Conservation (phyloP, 768 basidiomycete genomes). For the Hypsizygus marmoreus region DNA sequence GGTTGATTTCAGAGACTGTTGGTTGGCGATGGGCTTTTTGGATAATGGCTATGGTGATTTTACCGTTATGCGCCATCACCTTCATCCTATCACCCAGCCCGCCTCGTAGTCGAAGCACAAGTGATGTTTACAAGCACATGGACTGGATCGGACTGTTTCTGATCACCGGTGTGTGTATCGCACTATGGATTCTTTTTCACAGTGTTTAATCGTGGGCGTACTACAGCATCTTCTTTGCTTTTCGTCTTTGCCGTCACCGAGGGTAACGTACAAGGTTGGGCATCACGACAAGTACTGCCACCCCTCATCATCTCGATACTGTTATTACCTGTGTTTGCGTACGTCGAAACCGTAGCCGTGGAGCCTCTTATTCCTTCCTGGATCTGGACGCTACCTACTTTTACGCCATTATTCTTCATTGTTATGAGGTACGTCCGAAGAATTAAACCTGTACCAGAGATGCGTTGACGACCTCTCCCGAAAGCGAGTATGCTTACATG, state of each 20-base stretch:
- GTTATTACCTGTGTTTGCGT: slow-evolving; percentile 38
- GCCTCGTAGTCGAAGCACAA: slow-evolving; percentile 22
- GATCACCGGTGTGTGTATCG: slow-evolving; percentile 30
- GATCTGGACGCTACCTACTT: slow-evolving; percentile 33
- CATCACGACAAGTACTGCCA: slow-evolving; percentile 37
- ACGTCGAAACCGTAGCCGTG: slow-evolving; percentile 13
- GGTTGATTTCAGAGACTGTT: slow-evolving; percentile 36
- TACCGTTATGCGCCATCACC: slow-evolving; percentile 30
- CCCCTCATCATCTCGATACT: slow-evolving; percentile 46
- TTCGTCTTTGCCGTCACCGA: slow-evolving; percentile 40
- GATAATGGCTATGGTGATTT: slow-evolving; percentile 39
- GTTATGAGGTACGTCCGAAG: not conserved
- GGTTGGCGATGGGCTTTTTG: slow-evolving; percentile 54
- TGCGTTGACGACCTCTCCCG: slow-evolving; percentile 24
- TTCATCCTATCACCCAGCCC: slow-evolving; percentile 25
- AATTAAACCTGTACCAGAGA: not conserved
- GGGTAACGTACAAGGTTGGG: slow-evolving; percentile 51
- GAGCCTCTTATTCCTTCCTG: slow-evolving; percentile 44
- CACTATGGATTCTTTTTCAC: slow-evolving; percentile 27
- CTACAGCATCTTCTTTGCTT: slow-evolving; percentile 27
- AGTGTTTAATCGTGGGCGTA: not conserved
- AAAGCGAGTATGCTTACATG: slow-evolving; percentile 37
- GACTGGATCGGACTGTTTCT: slow-evolving; percentile 22
- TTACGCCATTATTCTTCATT: slow-evolving; percentile 38
- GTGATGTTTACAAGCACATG: slow-evolving; percentile 9